Evolutionary conservation across 2,329 filamentous ascomycete genomes (phyloP).

Genomic region (Trichothecium sympodiale): DNA sequence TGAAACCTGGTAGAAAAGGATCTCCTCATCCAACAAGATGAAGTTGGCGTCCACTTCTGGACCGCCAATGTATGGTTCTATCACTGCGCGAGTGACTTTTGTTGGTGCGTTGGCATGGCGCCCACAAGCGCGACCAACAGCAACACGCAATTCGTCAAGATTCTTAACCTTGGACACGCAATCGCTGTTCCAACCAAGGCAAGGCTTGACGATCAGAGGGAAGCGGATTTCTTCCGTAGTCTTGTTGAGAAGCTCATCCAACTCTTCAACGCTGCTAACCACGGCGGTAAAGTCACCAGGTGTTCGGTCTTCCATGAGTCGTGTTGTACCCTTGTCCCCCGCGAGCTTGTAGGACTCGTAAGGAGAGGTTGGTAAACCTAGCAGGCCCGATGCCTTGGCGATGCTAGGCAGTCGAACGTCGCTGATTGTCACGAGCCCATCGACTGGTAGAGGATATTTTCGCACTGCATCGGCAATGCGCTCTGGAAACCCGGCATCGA

Average conservation of each 20-base stretch:
- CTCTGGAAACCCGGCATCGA: slow-evolving; percentile 13
- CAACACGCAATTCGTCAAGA: slow-evolving; percentile 13
- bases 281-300: slow-evolving; percentile 6
- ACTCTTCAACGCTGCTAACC: slow-evolving; percentile 8
- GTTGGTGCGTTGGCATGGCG: slow-evolving; percentile 9
- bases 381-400: slow-evolving; percentile 17
- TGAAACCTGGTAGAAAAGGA: slow-evolving; percentile 26
- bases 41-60: slow-evolving; percentile 32
- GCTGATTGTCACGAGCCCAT: slow-evolving; percentile 25
- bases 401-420: slow-evolving; percentile 17
- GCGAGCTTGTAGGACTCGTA: slow-evolving; percentile 16
- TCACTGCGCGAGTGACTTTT: slow-evolving; percentile 12
- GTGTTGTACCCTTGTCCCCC: slow-evolving; percentile 18
- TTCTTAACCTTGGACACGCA: slow-evolving; percentile 20
- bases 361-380: slow-evolving; percentile 19
- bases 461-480: slow-evolving; percentile 18
- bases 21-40: slow-evolving; percentile 22
- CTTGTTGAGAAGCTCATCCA: slow-evolving; percentile 7
- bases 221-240: background rate
- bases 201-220: slow-evolving; percentile 26
- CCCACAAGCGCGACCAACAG: slow-evolving; percentile 8
- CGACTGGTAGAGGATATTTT: slow-evolving; percentile 12
- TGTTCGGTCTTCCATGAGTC: slow-evolving; percentile 10
- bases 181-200: slow-evolving; percentile 18
- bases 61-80: slow-evolving; percentile 27